Conservation (phyloP, 139 green algal genomes). For the Chlamydomonas incerta region DNA sequence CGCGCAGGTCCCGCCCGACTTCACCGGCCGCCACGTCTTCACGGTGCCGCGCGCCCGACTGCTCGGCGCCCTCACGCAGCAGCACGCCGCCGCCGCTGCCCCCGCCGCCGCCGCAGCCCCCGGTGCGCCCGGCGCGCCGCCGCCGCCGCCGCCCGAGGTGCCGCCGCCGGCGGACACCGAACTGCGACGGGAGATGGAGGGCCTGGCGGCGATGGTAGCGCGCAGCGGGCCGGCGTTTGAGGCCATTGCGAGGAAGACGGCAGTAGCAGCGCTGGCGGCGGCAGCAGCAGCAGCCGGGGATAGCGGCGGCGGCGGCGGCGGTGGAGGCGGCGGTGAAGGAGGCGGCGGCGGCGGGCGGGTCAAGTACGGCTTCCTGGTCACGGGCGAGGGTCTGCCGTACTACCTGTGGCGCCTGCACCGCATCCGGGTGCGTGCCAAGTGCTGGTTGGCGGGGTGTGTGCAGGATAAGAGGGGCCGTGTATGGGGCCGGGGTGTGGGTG, state of each 20-base stretch:
- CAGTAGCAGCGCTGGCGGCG: conserved; percentile 24
- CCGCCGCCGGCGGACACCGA: conserved; percentile 63
- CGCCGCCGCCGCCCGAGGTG: conserved; percentile 42
- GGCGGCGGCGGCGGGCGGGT: conserved; percentile 11
- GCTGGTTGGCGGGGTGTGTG: too few relatives aligned
- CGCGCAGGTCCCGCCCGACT: conserved; percentile 28
- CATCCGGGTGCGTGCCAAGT: conserved; percentile 32
- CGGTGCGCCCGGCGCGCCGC: neutral
- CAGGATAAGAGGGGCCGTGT: too few relatives aligned
- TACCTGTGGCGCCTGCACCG: conserved; percentile 77
- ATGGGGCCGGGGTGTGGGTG: too few relatives aligned
- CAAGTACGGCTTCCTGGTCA: conserved; percentile 52
- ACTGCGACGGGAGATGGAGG: conserved; percentile 78
- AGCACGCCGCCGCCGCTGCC: neutral
- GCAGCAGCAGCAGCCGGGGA: neutral
- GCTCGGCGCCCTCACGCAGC: neutral
- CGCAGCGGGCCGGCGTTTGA: conserved; percentile 89
- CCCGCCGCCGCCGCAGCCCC: neutral
- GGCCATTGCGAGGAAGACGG: conserved; percentile 75
- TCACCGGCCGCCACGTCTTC: conserved; percentile 53
- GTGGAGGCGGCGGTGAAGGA: conserved; percentile 24
- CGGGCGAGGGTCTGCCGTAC: conserved; percentile 77
- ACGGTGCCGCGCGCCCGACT: neutral
- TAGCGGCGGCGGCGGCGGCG: neutral
- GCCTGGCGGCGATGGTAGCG: conserved; percentile 79